These are phyloP conservation scores for Phytophthora ohioensis DNA, from an alignment of 352 stramenopile species.

Conservation along the genomic window DNA sequence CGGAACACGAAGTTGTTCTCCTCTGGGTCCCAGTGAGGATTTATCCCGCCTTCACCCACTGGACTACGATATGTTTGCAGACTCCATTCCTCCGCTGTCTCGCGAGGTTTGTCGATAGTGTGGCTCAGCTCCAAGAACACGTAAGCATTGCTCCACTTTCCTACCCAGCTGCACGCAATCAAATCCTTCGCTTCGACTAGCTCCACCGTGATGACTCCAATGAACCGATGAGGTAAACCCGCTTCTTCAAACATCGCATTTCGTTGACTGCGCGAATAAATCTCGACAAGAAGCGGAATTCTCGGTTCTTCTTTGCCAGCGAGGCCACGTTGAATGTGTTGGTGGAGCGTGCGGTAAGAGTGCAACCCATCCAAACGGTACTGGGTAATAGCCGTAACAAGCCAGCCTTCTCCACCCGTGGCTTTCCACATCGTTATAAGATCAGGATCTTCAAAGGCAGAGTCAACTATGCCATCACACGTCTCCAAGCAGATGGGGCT, in stretches of 20 bases:
- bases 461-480: slow-evolving; percentile 68
- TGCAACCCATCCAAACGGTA: slow-evolving; percentile 79
- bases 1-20: slow-evolving; percentile 78
- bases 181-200: slow-evolving; percentile 79
- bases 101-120: slow-evolving; percentile 35
- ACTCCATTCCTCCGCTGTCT: slow-evolving; percentile 72
- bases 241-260: slow-evolving; percentile 85
- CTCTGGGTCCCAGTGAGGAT: slow-evolving; percentile 57
- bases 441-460: slow-evolving; percentile 69
- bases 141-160: slow-evolving; percentile 79
- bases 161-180: slow-evolving; percentile 72
- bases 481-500: slow-evolving; percentile 72
- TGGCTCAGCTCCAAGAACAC: slow-evolving; percentile 76
- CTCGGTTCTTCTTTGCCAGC: slow-evolving; percentile 47
- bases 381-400: slow-evolving; percentile 85
- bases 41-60: slow-evolving; percentile 56
- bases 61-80: slow-evolving; percentile 80
- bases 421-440: slow-evolving; percentile 78
- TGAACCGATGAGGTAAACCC: slow-evolving; percentile 77
- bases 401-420: slow-evolving; percentile 77
- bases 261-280: slow-evolving; percentile 76
- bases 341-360: slow-evolving; percentile 53
- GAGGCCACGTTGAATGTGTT: slow-evolving; percentile 49
- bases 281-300: slow-evolving; percentile 68
- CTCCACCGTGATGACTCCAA: slow-evolving; percentile 73